Evolutionary conservation across 192 early-diverging fungal genomes (phyloP).

Genomic region (Coemansia sp.): DNA sequence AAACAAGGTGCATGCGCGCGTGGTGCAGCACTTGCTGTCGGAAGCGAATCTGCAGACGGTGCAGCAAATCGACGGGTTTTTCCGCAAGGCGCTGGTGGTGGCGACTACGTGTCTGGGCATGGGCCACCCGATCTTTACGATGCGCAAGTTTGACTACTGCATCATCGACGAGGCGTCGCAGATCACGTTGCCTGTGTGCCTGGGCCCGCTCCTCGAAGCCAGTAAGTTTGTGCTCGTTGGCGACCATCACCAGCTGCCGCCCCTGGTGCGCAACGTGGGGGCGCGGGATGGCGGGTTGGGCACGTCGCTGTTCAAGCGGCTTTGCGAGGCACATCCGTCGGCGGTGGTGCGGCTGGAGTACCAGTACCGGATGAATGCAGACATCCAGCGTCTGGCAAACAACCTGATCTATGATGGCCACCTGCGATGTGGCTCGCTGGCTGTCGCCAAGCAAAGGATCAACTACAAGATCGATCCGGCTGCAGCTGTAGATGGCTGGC

Average conservation of each 20-base stretch:
- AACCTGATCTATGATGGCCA: slow-evolving; percentile 75
- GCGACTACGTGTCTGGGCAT: slow-evolving; percentile 89
- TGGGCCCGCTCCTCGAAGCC: slow-evolving; percentile 82
- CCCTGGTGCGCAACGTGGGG: slow-evolving; percentile 62
- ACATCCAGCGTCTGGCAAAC: slow-evolving; percentile 85
- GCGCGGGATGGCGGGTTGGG: slow-evolving; percentile 39
- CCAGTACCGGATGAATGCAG: slow-evolving; percentile 93
- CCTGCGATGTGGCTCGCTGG: slow-evolving; percentile 66
- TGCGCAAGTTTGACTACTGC: slow-evolving; percentile 87
- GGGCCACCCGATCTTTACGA: slow-evolving; percentile 69
- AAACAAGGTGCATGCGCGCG: slow-evolving; percentile 56
- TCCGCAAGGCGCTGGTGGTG: slow-evolving; percentile 64
- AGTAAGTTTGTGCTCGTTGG: slow-evolving; percentile 89
- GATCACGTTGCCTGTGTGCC: slow-evolving; percentile 82
- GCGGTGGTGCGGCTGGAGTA: slow-evolving; percentile 68
- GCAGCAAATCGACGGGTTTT: slow-evolving; percentile 56
- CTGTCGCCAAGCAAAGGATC: slow-evolving; percentile 57
- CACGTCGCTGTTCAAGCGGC: slow-evolving; percentile 73
- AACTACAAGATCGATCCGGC: slow-evolving; percentile 17
- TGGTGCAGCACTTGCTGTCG: slow-evolving; percentile 37
- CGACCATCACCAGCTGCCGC: slow-evolving; percentile 93
- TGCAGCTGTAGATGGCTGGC: slow-evolving; percentile 12
- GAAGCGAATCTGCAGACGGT: slow-evolving; percentile 53
- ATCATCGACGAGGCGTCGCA: slow-evolving; percentile 97
- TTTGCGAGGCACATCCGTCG: slow-evolving; percentile 79